phyloP scores from a whole-genome alignment of 1,284 basidiomycete species.

The Ustilago bromivora region DNA sequence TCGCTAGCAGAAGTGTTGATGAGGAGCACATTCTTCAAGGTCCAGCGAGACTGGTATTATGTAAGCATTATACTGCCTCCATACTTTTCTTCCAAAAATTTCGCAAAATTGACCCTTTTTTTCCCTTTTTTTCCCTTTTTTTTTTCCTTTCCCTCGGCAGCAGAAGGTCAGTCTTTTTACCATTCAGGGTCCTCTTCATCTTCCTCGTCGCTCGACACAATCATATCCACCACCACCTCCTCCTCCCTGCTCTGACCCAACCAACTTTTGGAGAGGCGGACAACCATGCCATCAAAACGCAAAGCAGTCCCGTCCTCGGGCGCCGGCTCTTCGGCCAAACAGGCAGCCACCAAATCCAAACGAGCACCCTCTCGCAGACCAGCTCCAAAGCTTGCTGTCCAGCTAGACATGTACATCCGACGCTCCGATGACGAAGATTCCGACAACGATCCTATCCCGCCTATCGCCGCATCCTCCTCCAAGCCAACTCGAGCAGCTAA shows the following conservation, averaged over 20 bases:
- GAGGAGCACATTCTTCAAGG: neutral
- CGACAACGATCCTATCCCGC: neutral
- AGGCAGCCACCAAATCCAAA: neutral
- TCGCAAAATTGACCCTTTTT: constrained; percentile 5
- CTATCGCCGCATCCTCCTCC: constrained; percentile 3
- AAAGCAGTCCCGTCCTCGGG: constrained; percentile 18
- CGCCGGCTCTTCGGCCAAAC: constrained; percentile 1
- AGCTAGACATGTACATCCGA: constrained; percentile 46
- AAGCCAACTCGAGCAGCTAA: neutral
- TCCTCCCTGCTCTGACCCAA: neutral
- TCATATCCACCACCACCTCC: neutral
- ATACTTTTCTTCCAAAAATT: constrained; percentile 15
- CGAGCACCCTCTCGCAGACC: constrained; percentile 4
- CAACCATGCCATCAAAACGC: constrained; percentile 36
- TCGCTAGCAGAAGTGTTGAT: no score
- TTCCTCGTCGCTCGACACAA: neutral
- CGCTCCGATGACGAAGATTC: constrained; percentile 35
- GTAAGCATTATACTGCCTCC: constrained; percentile 40
- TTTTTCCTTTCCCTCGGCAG: neutral
- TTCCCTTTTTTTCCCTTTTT: no score
- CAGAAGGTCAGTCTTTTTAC: neutral
- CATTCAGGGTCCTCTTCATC: neutral
- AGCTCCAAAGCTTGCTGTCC: constrained; percentile 22
- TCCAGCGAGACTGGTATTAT: constrained; percentile 10
- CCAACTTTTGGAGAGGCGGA: constrained; percentile 1